Percentiles rank a stretch among this genome's conserved stretches.
Evolutionary conservation across 1,284 basidiomycete genomes (phyloP).

Genomic region (Ganoderma meredithae): DNA sequence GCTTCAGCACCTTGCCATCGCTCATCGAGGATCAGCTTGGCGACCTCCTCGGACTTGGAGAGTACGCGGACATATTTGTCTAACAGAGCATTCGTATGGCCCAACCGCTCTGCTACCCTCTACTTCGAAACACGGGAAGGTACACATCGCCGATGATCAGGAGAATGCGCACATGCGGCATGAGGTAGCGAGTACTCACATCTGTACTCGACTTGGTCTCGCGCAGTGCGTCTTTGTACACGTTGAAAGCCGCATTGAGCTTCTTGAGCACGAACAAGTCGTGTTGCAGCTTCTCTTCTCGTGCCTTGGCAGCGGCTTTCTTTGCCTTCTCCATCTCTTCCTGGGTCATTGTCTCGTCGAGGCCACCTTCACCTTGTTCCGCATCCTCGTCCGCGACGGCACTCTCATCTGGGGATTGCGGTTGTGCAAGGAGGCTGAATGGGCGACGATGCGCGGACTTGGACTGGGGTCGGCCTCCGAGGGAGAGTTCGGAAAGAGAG

Average conservation of each 20-base stretch:
- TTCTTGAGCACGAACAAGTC: conserved; percentile 76
- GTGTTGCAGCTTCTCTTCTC: conserved; percentile 76
- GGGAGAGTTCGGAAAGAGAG: conserved; percentile 68
- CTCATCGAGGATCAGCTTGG: conserved; percentile 75
- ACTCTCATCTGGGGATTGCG: conserved; percentile 35
- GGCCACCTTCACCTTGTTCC: conserved; percentile 32
- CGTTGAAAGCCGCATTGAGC: conserved; percentile 70
- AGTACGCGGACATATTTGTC: conserved; percentile 76
- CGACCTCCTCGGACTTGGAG: conserved; percentile 70
- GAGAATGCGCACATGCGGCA: background rate
- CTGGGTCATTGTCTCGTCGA: conserved; percentile 40
- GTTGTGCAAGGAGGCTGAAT: conserved; percentile 52
- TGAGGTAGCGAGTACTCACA: conserved; percentile 48
- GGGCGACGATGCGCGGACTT: conserved; percentile 36
- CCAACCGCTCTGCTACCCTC: conserved; percentile 65
- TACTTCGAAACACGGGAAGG: background rate
- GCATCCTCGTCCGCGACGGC: conserved; percentile 41
- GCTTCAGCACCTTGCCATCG: conserved; percentile 74
- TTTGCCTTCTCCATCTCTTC: conserved; percentile 40
- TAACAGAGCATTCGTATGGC: conserved; percentile 73
- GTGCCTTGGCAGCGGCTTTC: conserved; percentile 48
- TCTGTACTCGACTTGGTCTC: conserved; percentile 70
- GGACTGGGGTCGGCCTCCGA: conserved; percentile 47
- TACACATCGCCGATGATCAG: background rate
- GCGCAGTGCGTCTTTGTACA: conserved; percentile 69